Evolutionary conservation across 129 eudicot genomes (phyloP).

Genomic region (Deinandra increscens): DNA sequence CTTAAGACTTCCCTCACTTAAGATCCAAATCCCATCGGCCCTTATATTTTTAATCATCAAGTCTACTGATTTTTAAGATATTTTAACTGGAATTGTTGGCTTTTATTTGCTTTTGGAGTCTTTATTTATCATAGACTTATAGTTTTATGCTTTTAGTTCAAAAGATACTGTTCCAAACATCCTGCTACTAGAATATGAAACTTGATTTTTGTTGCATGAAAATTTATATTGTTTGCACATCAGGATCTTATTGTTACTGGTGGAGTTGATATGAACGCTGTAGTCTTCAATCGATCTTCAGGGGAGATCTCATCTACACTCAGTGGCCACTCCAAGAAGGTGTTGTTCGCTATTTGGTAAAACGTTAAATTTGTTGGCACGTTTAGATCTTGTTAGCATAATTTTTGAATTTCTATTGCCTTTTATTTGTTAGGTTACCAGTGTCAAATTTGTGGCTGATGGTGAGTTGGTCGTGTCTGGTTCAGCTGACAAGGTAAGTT

Average conservation of each 20-base stretch:
- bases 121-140: too few relatives aligned
- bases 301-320: conserved; percentile 87
- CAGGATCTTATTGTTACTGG: conserved; percentile 93
- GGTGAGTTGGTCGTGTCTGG: conserved; percentile 80
- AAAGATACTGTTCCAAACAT: background rate
- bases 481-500: conserved; percentile 85
- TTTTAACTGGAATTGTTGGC: background rate
- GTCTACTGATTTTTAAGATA: background rate
- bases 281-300: conserved; percentile 76
- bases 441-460: conserved; percentile 81
- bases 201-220: conserved; percentile 1
- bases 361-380: background rate
- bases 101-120: background rate
- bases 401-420: conserved; percentile 12
- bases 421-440: conserved; percentile 58
- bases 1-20: background rate
- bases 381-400: conserved; percentile 1
- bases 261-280: conserved; percentile 80
- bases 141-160: background rate
- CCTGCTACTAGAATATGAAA: conserved; percentile 1
- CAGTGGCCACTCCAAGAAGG: conserved; percentile 99
- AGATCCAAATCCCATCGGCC: background rate
- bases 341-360: conserved; percentile 29
- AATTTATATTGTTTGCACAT: conserved; percentile 12
- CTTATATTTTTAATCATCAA: background rate